Base-by-base conservation (phyloP, 805 yeast genomes). In the Wickerhamomyces bovis region DNA sequence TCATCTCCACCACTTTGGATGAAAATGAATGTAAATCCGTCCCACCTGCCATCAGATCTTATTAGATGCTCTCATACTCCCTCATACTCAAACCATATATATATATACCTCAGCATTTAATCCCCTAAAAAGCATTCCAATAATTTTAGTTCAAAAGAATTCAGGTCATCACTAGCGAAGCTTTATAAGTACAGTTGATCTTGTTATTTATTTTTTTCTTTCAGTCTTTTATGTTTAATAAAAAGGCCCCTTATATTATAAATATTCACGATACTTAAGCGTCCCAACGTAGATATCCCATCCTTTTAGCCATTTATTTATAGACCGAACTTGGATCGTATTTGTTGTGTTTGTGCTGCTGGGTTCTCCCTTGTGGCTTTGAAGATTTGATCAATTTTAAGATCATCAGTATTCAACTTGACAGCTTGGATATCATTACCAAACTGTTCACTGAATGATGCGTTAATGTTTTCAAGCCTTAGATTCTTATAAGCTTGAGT, bases 21-120 rank as follows among this genome's bases (percentile, higher is more conserved):
- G 95, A 81, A 71, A 73, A 70, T 53, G 98, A 92, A 71, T 89
- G 97, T 79, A 86, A 89, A 71, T 76, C 96, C 43, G 97, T 92
- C 53, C 98, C 98, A 56, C 98, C 98, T 49, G 94, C 95, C 48
- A 83, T 85, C 72, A 92, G 99, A 80, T 89, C 89, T 52, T 92
- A 92, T 70, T 92, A 82, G 36, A 35, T 23, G 19, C 28, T 39
- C 16, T 16, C 11, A 6, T 3, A 11, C 16, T 33, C 36, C n/a
- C 36, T 10, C 19, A 15, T 20, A 16, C 20, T 16, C 16, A 33
- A 16, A 33, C 3, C 7, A 15, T 18, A 31, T 33, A 9, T 8
- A 33, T 33, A 33, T 7, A n/a, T 16, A 15, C 20, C 19, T 31
- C 36, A 33, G 36, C 36, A 33, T 33, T 33, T 33, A 28, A 13